A percentile compares a stretch with the other conserved stretches of the same genome.
These are phyloP conservation scores for Mucor lusitanicus DNA, from an alignment of 371 early-diverging fungal species.

Conservation along the genomic window DNA sequence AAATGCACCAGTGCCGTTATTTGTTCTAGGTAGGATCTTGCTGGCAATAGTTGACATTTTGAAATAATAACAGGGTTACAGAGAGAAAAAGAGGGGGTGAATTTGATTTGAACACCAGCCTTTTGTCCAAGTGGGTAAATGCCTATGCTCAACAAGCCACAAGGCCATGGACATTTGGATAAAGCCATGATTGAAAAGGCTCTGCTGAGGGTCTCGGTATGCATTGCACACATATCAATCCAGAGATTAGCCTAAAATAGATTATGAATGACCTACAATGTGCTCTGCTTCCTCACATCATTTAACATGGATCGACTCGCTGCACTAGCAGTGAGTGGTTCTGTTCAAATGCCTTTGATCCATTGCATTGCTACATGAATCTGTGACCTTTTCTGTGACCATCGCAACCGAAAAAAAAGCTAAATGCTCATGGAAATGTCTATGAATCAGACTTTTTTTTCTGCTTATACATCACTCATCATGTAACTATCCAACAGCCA, in stretches of 20 bases:
- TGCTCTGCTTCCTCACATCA: neutral
- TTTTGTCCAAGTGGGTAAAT: neutral
- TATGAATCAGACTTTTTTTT: neutral
- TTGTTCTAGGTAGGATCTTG: slow-evolving; percentile 43
- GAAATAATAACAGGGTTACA: slow-evolving; percentile 7
- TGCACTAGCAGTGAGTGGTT: neutral
- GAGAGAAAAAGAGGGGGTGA: neutral
- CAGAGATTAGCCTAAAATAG: neutral
- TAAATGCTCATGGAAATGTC: neutral
- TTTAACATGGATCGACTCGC: neutral
- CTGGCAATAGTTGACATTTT: slow-evolving; percentile 30
- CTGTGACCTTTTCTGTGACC: slow-evolving; percentile 8
- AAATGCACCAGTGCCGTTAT: slow-evolving; percentile 83
- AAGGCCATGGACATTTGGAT: neutral
- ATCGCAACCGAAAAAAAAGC: slow-evolving; percentile 2
- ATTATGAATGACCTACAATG: neutral
- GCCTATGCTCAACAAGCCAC: slow-evolving; percentile 5
- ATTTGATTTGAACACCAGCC: slow-evolving; percentile 10
- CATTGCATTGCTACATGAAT: neutral
- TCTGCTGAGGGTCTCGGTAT: neutral
- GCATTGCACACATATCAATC: neutral
- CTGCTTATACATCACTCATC: neutral
- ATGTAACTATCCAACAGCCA: neutral
- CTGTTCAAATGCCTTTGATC: neutral
- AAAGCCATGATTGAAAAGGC: neutral